Conservation (phyloP, 2,329 filamentous ascomycete species). For the Coniochaeta sp. region DNA sequence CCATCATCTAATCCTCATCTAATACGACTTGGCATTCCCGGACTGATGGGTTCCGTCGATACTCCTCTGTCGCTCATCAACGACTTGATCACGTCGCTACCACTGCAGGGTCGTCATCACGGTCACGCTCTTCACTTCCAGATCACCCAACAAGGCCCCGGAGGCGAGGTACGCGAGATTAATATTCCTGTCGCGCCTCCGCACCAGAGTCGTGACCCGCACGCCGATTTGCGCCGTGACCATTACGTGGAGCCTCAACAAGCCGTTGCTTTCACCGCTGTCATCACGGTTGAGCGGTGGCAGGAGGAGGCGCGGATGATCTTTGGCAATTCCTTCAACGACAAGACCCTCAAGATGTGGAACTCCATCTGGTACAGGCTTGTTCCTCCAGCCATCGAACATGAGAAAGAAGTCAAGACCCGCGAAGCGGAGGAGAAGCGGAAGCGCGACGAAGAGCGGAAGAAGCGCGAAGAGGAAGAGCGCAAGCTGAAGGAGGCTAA, state of each 20-base stretch:
- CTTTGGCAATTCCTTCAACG: constrained; percentile 61
- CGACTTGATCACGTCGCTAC: constrained; percentile 48
- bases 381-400: constrained; percentile 76
- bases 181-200: constrained; percentile 28
- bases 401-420: constrained; percentile 64
- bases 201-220: neutral
- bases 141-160: constrained; percentile 39
- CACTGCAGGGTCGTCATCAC: constrained; percentile 24
- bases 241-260: constrained; percentile 56
- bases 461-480: constrained; percentile 58
- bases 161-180: constrained; percentile 45
- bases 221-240: constrained; percentile 40
- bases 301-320: constrained; percentile 83
- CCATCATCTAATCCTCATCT: constrained; percentile 36
- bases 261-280: constrained; percentile 66
- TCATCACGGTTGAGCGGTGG: constrained; percentile 71
- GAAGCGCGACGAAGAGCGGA: constrained; percentile 51
- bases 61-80: constrained; percentile 47
- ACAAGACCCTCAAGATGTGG: constrained; percentile 62
- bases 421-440: constrained; percentile 46
- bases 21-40: constrained; percentile 44
- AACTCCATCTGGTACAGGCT: constrained; percentile 65
- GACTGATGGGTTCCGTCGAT: constrained; percentile 30
- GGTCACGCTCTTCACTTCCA: constrained; percentile 50
- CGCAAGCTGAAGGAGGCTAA: constrained; percentile 60